Conservation (phyloP, 208 protist genomes). For the Willaertia magna region DNA sequence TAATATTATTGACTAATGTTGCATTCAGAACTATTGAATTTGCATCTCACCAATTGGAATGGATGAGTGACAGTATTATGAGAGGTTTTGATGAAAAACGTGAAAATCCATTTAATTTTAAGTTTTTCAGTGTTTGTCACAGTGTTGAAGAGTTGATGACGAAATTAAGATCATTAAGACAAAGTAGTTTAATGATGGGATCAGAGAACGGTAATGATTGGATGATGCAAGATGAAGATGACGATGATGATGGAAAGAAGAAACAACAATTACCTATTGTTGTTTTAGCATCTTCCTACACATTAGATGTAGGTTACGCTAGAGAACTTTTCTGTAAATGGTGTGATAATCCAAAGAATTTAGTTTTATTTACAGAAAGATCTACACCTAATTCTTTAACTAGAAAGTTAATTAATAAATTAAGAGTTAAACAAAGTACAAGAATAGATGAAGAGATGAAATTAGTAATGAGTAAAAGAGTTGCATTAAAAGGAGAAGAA, state of each 20-base stretch:
- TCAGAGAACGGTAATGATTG: too few relatives aligned
- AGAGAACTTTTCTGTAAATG: slow-evolving; percentile 45
- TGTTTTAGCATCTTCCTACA: slow-evolving; percentile 10
- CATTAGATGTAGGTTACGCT: slow-evolving; percentile 25
- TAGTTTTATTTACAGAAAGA: slow-evolving; percentile 39
- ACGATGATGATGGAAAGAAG: not conserved
- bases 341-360: slow-evolving; percentile 30
- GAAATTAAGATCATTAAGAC: not conserved
- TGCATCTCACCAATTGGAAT: slow-evolving; percentile 46
- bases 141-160: not conserved
- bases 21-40: slow-evolving; percentile 40
- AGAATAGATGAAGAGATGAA: not conserved
- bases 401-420: slow-evolving; percentile 19
- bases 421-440: not conserved
- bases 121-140: not conserved
- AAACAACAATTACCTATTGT: slow-evolving; percentile 3
- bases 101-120: slow-evolving; percentile 34
- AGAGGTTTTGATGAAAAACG: slow-evolving; percentile 29
- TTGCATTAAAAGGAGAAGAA: slow-evolving; percentile 9
- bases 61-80: slow-evolving; percentile 36
- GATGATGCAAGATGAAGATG: not conserved
- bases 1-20: slow-evolving; percentile 43
- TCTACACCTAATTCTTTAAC: slow-evolving; percentile 7
- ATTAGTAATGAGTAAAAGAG: not conserved
- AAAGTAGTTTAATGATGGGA: not conserved